phyloP scores from a whole-genome alignment of 2,329 filamentous ascomycete genomes.

The Exophiala xenobiotica region DNA sequence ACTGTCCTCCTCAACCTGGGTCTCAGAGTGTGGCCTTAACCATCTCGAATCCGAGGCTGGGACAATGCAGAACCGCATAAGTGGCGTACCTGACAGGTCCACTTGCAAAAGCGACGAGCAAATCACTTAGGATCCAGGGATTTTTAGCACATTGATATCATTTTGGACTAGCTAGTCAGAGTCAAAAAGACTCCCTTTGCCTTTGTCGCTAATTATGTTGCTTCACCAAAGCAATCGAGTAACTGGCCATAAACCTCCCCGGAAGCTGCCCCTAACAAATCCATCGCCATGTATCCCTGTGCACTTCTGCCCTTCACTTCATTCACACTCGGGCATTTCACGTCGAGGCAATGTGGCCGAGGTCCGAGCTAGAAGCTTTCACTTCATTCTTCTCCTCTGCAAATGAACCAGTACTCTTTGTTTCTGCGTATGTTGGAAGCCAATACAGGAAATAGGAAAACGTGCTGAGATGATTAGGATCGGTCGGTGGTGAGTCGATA shows the following conservation, averaged over 20 bases:
- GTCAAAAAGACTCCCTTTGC: constrained; percentile 11
- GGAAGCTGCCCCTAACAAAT: constrained; percentile 32
- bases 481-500: constrained; percentile 22
- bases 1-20: no score
- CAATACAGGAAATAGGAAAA: constrained; percentile 24
- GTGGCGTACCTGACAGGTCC: background rate
- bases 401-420: constrained; percentile 22
- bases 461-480: constrained; percentile 23
- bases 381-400: constrained; percentile 10
- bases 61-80: constrained; percentile 2
- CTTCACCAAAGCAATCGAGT: constrained; percentile 22
- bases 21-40: no score
- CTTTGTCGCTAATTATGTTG: constrained; percentile 23
- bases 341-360: no score
- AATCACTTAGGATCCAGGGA: background rate
- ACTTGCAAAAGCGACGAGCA: background rate
- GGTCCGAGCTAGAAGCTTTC: constrained; percentile 3
- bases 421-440: constrained; percentile 16
- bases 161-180: constrained; percentile 23
- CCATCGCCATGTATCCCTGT: constrained; percentile 21
- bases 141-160: constrained; percentile 28
- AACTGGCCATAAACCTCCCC: constrained; percentile 27
- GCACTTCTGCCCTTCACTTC: background rate
- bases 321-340: no score
- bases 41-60: no score